Base-by-base conservation (phyloP, 2,329 filamentous ascomycete species). In the Ustulina deusta region DNA sequence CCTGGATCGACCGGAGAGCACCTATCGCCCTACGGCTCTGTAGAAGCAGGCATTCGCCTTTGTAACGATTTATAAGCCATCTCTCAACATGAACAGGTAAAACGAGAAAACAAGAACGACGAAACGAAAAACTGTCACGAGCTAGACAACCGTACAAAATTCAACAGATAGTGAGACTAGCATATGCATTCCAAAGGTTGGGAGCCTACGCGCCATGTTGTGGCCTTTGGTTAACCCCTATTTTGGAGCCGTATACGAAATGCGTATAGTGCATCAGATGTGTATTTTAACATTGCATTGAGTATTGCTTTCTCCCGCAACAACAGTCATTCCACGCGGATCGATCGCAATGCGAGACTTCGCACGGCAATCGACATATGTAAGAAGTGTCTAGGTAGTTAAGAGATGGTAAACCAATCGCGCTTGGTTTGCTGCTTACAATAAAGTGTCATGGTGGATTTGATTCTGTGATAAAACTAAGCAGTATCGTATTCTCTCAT, bases 1-100 rank as follows among this genome's bases (percentile, higher is more conserved):
- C 2, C 65, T 77, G 17, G 74, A 75, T 55, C 71, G 73, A 13
- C 71, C 72, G 11, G 74, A 76, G 44, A 73, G 52, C 49, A 71
- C 70, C 7, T 77, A 74, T 59, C 60, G 66, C 6, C 67, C 67
- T 36, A 58, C 55, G n/a, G n/a, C 49, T 6, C n/a, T 52, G 40
- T 66, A 56, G 40, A 49, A 15, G 11, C 17, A 46, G 15, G 42
- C 4, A 29, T 54, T 15, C 6, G n/a, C 27, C 29, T 15, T 22
- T 38, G 22, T 52, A 17, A 60, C n/a, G 46, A 46, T 34, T 22
- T 34, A n/a, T n/a, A n/a, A n/a, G n/a, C n/a, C n/a, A n/a, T n/a
- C n/a, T n/a, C n/a, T n/a, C n/a, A n/a, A n/a, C n/a, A n/a, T n/a
- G n/a, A n/a, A n/a, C n/a, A n/a, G n/a, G n/a, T n/a, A n/a, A n/a